phyloP scores from a whole-genome alignment of 331 rosid species.

The Malus hybrid region DNA sequence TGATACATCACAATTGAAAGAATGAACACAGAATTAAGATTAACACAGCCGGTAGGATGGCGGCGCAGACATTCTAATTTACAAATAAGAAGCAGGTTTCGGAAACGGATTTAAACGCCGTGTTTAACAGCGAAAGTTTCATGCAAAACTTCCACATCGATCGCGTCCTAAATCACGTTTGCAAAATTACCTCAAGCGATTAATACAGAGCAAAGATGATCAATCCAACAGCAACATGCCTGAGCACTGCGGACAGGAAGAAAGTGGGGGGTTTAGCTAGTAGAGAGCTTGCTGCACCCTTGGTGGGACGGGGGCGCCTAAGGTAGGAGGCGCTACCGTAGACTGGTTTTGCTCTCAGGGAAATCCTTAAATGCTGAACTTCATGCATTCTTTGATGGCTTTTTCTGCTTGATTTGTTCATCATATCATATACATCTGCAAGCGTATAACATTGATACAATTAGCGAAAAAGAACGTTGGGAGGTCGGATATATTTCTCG shows the following conservation, averaged over 20 bases:
- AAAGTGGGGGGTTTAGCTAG: constrained; percentile 17
- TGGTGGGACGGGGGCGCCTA: constrained; percentile 17
- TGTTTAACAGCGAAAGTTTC: neutral
- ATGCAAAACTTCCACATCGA: neutral
- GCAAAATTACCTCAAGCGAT: neutral
- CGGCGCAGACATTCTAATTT: neutral
- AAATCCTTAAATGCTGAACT: constrained; percentile 10
- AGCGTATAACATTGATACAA: neutral
- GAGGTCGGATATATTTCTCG: neutral
- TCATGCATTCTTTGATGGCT: constrained; percentile 19
- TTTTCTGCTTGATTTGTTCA: constrained; percentile 15
- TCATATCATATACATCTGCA: constrained; percentile 17
- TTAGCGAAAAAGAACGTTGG: neutral
- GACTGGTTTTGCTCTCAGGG: constrained; percentile 20
- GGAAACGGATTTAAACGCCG: neutral
- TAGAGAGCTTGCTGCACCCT: constrained; percentile 7
- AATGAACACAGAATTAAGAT: neutral
- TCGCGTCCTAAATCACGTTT: neutral
- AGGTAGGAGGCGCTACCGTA: constrained; percentile 28
- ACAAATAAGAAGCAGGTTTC: neutral
- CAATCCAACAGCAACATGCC: constrained; percentile 20
- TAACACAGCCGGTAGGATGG: neutral
- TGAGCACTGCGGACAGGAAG: constrained; percentile 14
- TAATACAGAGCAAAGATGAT: constrained; percentile 16
- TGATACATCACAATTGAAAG: neutral